These are phyloP conservation scores for Populus hybrid DNA, from an alignment of 441 rosid genomes.

Conservation along the genomic window DNA sequence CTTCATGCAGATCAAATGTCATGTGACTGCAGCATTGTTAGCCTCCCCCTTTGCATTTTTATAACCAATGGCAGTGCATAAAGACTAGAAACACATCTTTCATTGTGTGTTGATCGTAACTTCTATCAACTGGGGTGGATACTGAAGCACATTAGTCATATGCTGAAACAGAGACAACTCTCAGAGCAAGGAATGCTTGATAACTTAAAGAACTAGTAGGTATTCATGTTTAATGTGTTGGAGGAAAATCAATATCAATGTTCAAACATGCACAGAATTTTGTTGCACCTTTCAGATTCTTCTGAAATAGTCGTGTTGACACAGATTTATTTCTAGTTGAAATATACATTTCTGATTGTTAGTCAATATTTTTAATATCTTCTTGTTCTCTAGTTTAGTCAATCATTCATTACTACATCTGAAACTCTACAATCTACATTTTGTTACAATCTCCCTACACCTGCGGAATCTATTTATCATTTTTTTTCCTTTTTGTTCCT, in stretches of 20 bases:
- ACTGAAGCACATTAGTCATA: background rate
- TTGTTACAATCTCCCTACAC: no score
- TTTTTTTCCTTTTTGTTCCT: no score
- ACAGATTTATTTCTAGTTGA: no score
- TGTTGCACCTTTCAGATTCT: background rate
- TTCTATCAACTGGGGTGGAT: background rate
- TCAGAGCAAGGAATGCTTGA: background rate
- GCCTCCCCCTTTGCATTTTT: background rate
- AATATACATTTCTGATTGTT: no score
- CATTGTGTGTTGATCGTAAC: background rate
- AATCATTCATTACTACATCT: no score
- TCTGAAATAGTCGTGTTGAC: background rate
- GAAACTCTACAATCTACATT: no score
- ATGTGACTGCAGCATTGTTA: background rate
- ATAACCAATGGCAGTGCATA: background rate
- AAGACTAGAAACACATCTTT: constrained; percentile 4
- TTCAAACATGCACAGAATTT: background rate
- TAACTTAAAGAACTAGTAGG: background rate
- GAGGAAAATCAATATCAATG: background rate
- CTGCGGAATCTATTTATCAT: no score
- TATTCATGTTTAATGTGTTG: background rate
- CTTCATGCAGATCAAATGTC: background rate
- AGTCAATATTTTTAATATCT: no score
- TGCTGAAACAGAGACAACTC: background rate
- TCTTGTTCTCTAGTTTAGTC: no score